Conservation (phyloP, 108 stramenopile species). For the Nannochloropsis granulata region DNA sequence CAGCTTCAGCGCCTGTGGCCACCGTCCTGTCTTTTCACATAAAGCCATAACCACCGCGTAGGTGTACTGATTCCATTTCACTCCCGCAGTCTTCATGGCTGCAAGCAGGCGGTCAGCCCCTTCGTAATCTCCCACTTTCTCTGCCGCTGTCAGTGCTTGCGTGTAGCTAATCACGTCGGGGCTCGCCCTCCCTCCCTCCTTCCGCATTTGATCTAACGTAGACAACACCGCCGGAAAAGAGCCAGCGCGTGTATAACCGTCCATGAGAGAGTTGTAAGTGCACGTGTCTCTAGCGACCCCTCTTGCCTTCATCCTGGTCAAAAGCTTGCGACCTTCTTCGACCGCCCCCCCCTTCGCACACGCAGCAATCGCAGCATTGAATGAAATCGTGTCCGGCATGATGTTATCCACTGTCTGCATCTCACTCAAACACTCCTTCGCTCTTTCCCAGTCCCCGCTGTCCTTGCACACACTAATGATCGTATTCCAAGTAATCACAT, state of each 20-base stretch:
- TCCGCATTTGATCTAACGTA: neutral
- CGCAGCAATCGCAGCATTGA: constrained; percentile 23
- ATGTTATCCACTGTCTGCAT: neutral
- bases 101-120: neutral
- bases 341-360: constrained; percentile 10
- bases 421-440: neutral
- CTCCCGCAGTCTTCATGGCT: neutral
- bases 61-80: neutral
- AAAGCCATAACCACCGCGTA: neutral
- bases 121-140: neutral
- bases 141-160: neutral
- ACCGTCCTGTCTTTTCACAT: neutral
- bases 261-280: neutral
- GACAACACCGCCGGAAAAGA: neutral
- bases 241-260: neutral
- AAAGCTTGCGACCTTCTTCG: neutral
- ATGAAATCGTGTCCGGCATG: neutral
- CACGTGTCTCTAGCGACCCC: neutral
- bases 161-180: neutral
- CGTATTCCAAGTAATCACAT: neutral
- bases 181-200: neutral
- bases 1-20: neutral
- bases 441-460: neutral
- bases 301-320: constrained; percentile 1
- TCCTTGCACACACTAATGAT: neutral